These are phyloP conservation scores for Mucor lusitanicus DNA, from an alignment of 371 early-diverging fungal genomes.

Conservation along the genomic window DNA sequence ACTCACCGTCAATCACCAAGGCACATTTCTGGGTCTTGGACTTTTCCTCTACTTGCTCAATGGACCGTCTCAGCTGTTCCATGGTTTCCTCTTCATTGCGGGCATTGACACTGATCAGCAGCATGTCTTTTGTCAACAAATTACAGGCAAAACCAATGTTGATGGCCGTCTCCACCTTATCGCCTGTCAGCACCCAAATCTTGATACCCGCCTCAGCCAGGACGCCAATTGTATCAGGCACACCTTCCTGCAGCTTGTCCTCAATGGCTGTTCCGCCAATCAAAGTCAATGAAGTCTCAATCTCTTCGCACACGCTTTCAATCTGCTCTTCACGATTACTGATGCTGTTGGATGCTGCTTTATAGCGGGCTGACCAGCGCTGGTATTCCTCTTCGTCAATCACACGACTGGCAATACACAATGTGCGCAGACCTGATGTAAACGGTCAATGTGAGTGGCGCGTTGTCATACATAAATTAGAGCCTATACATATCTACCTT, in stretches of 20 bases:
- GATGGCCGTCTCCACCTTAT: conserved; percentile 98
- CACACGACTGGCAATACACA: conserved; percentile 84
- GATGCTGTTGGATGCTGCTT: conserved; percentile 80
- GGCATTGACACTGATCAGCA: conserved; percentile 71
- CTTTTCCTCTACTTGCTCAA: conserved; percentile 34
- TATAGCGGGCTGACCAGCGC: conserved; percentile 76
- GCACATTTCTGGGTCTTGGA: conserved; percentile 53
- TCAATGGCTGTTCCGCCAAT: conserved; percentile 92
- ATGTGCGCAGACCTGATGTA: conserved; percentile 80
- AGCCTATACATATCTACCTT: conserved; percentile 41
- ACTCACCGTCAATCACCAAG: conserved; percentile 91
- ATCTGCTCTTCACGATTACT: conserved; percentile 80
- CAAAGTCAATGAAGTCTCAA: conserved; percentile 71
- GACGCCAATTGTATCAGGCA: conserved; percentile 88
- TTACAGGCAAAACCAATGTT: conserved; percentile 94
- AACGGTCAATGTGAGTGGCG: background rate
- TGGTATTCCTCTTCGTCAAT: conserved; percentile 77
- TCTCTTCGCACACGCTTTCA: conserved; percentile 82
- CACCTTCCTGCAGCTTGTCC: conserved; percentile 93
- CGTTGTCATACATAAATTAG: background rate
- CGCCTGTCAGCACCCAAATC: conserved; percentile 99
- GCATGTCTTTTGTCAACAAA: conserved; percentile 68
- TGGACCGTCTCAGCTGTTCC: conserved; percentile 49
- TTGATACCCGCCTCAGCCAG: conserved; percentile 92
- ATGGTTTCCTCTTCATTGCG: conserved; percentile 64